phyloP scores from a whole-genome alignment of 1,139 yeast species.

The Taphrina wiesneri region DNA sequence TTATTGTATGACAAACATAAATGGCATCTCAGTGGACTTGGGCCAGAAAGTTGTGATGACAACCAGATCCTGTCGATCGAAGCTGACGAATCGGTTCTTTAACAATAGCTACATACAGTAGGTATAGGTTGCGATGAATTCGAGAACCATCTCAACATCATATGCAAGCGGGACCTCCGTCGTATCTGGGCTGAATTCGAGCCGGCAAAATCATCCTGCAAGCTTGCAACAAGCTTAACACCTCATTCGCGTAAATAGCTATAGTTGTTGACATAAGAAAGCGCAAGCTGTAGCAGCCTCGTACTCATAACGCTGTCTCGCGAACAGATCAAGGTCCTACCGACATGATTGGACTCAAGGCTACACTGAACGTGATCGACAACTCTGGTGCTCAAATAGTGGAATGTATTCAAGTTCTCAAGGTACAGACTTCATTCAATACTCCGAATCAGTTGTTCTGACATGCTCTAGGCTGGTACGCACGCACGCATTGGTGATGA shows the following conservation, averaged over 20 bases:
- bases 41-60: too few relatives aligned
- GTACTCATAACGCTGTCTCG: not conserved
- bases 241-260: too few relatives aligned
- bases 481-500: constrained; percentile 56
- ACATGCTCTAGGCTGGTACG: constrained; percentile 62
- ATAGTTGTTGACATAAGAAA: too few relatives aligned
- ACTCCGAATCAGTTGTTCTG: not conserved
- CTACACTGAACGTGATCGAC: constrained; percentile 41
- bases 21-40: too few relatives aligned
- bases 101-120: too few relatives aligned
- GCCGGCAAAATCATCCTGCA: not conserved
- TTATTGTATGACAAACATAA: too few relatives aligned
- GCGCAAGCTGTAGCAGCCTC: not conserved
- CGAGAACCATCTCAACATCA: not conserved
- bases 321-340: not conserved
- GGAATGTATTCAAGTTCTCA: constrained; percentile 91
- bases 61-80: too few relatives aligned
- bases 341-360: constrained; percentile 41
- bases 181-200: not conserved
- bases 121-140: not conserved
- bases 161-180: not conserved
- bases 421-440: constrained; percentile 44
- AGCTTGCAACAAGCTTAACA: too few relatives aligned
- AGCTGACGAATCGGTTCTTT: not conserved
- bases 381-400: constrained; percentile 79